Evolutionary conservation across 2,329 filamentous ascomycete genomes (phyloP), one percentile per base, ranked within the genome.

Genomic region (Diaporthe citriasiana): DNA sequence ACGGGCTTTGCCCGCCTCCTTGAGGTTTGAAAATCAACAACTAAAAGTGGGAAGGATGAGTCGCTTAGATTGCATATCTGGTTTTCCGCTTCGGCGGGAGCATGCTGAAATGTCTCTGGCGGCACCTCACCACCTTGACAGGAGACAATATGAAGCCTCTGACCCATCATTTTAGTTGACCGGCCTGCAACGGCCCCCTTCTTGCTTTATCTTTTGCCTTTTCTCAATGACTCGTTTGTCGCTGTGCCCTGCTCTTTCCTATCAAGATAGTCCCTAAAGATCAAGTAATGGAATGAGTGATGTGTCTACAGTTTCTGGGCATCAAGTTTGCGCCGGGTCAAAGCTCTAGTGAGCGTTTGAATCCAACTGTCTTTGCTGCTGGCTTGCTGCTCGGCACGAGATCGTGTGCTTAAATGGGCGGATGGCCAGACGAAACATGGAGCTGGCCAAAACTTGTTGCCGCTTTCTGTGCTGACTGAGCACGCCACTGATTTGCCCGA

Each of bases 11-110:
- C 47, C 22, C 22, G 47, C 45, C 8, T 2, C 10, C 42, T 22
- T 47, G 17, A 38, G 38, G 17, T 22, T 47, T 8, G 42, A 47
- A 22, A 47, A 27, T 53, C 84, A 90, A 84, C 91, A 94, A 94
- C 92, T 94, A 94, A 90, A 90, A 90, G 89, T 92, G 92, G 91
- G 90, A 82, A 87, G 93, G 93, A 95, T 89, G 93, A 93, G 91
- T 86, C 88, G 90, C 89, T 88, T 88, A 81, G 85, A 83, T 82
- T 88, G 85, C 83, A 85, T 83, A 92, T 89, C 85, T 84, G 83
- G 83, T 80, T 82, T 85, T 87, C 85, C 84, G 85, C 83, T 85
- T 79, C 83, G 80, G 83, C 85, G 86, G 88, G 86, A 86, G 85
- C 85, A 87, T 92, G 90, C 85, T 89, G 90, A 91, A 76, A 91